A percentile compares a stretch with the other conserved stretches of the same genome.
phyloP scores from a whole-genome alignment of 305 asterid genomes.

The Euphrasia arctica region DNA sequence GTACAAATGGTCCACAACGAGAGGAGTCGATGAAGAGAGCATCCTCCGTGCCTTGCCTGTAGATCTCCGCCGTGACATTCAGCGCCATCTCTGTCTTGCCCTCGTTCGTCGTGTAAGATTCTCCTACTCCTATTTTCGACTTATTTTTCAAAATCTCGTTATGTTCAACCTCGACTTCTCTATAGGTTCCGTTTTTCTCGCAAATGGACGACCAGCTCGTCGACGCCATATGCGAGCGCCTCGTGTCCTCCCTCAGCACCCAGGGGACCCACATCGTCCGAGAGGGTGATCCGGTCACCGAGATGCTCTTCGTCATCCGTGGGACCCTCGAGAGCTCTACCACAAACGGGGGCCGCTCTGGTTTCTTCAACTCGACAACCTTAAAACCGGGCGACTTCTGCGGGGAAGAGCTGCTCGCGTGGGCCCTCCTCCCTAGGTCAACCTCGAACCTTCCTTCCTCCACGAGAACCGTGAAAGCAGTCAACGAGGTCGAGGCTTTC shows the following conservation, averaged over 20 bases:
- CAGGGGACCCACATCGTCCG: constrained; percentile 79
- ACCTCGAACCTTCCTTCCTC: constrained; percentile 66
- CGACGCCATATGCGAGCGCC: constrained; percentile 84
- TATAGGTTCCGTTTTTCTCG: constrained; percentile 82
- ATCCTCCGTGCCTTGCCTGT: constrained; percentile 61
- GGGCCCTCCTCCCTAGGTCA: constrained; percentile 73
- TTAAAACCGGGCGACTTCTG: constrained; percentile 66
- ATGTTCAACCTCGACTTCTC: background rate
- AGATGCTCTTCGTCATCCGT: constrained; percentile 70
- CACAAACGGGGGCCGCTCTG: constrained; percentile 78
- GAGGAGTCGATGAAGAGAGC: constrained; percentile 77
- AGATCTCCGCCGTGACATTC: constrained; percentile 80
- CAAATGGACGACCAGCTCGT: constrained; percentile 78
- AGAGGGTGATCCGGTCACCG: constrained; percentile 78
- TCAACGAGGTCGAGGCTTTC: constrained; percentile 73
- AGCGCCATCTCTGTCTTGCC: constrained; percentile 75
- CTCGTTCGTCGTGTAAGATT: constrained; percentile 78
- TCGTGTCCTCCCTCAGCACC: constrained; percentile 62
- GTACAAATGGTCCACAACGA: constrained; percentile 78
- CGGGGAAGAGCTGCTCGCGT: constrained; percentile 80
- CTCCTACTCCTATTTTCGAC: background rate
- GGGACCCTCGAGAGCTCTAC: constrained; percentile 83
- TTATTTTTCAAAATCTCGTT: background rate
- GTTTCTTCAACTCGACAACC: constrained; percentile 71
- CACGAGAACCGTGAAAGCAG: constrained; percentile 66